These are phyloP conservation scores for Murraya koenigii DNA, from an alignment of 345 rosid genomes.

Conservation along the genomic window DNA sequence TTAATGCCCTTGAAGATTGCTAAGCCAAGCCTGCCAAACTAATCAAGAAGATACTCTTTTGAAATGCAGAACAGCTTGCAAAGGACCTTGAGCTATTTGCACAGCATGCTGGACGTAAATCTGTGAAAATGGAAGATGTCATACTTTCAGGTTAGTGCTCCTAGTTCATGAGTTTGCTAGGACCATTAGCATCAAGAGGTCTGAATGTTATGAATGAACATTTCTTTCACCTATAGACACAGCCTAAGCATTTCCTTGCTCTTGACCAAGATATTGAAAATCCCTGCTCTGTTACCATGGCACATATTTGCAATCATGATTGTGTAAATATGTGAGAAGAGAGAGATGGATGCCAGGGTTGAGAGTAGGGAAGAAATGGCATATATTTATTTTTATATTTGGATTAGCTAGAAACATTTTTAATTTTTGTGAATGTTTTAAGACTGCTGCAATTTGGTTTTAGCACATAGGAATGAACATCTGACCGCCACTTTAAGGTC, in stretches of 20 bases:
- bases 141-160: slow-evolving; percentile 62
- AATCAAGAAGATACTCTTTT: slow-evolving; percentile 9
- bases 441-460: slow-evolving; percentile 13
- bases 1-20: not conserved
- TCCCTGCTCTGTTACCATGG: not conserved
- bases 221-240: not conserved
- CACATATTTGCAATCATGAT: not conserved
- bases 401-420: not conserved
- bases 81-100: slow-evolving; percentile 82
- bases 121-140: slow-evolving; percentile 82
- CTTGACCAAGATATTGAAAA: not conserved
- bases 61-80: slow-evolving; percentile 64
- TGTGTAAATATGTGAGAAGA: not conserved
- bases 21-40: not conserved
- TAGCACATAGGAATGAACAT: slow-evolving; percentile 89
- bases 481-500: slow-evolving; percentile 58
- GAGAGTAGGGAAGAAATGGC: not conserved
- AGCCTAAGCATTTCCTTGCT: not conserved
- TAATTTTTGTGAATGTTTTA: not conserved
- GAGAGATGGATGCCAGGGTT: not conserved
- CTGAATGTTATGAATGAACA: not conserved
- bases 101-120: slow-evolving; percentile 88
- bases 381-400: not conserved
- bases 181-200: not conserved
- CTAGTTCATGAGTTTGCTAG: not conserved